Conservation (phyloP, 129 eudicot species). For the Gnaphalium uliginosum region DNA sequence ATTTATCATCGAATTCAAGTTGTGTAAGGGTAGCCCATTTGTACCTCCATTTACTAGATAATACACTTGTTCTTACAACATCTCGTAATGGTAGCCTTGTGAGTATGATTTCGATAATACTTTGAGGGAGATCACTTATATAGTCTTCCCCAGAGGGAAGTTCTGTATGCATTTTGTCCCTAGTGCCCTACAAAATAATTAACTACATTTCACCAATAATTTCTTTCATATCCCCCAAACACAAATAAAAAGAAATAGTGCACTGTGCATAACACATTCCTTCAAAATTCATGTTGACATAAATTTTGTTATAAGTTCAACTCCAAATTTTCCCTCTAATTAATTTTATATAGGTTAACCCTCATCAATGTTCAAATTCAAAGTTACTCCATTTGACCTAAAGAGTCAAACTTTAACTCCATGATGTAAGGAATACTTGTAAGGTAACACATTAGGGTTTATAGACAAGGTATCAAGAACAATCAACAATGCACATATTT, state of each 20-base stretch:
- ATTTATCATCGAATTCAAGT: conserved; percentile 19
- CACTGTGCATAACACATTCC: neutral
- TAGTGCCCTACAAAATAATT: conserved; percentile 20
- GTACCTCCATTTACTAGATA: conserved; percentile 16
- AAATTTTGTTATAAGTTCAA: neutral
- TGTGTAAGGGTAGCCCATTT: conserved; percentile 24
- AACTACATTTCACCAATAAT: conserved; percentile 1
- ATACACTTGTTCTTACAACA: conserved; percentile 13
- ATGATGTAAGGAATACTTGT: neutral
- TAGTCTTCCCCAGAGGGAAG: conserved; percentile 44
- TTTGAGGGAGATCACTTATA: conserved; percentile 86
- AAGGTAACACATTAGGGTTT: conserved; percentile 18
- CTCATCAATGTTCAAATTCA: neutral
- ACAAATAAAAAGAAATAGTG: neutral
- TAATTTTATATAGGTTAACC: neutral
- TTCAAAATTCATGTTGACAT: conserved; percentile 1
- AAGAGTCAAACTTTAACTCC: neutral
- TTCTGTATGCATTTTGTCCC: conserved; percentile 44
- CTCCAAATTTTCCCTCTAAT: neutral
- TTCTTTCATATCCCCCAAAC: neutral
- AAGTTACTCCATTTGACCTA: conserved; percentile 1
- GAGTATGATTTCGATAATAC: conserved; percentile 75
- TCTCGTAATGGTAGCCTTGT: conserved; percentile 63
- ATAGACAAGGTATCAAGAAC: neutral
- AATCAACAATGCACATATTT: neutral